Evolutionary conservation across 805 yeast species (phyloP).

Genomic region (Tetrapisispora pingtungensis): DNA sequence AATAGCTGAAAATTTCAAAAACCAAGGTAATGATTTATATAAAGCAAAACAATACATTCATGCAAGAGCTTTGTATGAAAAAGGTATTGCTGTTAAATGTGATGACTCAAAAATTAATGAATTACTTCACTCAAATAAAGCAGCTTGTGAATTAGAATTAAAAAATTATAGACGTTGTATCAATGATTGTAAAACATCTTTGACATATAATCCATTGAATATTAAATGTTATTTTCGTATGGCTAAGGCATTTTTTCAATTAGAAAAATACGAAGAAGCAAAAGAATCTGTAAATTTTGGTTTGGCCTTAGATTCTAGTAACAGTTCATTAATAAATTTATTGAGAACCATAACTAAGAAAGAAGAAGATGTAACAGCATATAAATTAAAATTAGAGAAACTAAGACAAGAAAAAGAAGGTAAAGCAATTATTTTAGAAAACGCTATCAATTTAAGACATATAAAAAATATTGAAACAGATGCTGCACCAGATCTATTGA

Average conservation of each 20-base stretch:
- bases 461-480: constrained; percentile 40
- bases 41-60: constrained; percentile 58
- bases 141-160: constrained; percentile 84
- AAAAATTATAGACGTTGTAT: constrained; percentile 78
- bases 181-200: constrained; percentile 70
- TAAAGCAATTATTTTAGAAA: constrained; percentile 36
- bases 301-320: constrained; percentile 46
- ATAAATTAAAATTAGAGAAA: constrained; percentile 16
- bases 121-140: constrained; percentile 68
- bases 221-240: constrained; percentile 81
- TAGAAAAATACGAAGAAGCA: constrained; percentile 67
- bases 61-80: constrained; percentile 71
- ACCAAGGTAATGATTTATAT: constrained; percentile 86
- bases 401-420: constrained; percentile 30
- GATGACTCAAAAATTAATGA: constrained; percentile 44
- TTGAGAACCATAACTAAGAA: constrained; percentile 33
- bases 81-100: constrained; percentile 67
- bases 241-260: constrained; percentile 64
- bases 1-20: constrained; percentile 77
- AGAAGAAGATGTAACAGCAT: constrained; percentile 29
- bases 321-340: constrained; percentile 44
- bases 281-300: constrained; percentile 58
- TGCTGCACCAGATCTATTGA: constrained; percentile 47
- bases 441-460: constrained; percentile 55
- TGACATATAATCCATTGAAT: constrained; percentile 55